Base-by-base conservation (phyloP, 306 rosid species). In the Mimosa bimucronata region DNA sequence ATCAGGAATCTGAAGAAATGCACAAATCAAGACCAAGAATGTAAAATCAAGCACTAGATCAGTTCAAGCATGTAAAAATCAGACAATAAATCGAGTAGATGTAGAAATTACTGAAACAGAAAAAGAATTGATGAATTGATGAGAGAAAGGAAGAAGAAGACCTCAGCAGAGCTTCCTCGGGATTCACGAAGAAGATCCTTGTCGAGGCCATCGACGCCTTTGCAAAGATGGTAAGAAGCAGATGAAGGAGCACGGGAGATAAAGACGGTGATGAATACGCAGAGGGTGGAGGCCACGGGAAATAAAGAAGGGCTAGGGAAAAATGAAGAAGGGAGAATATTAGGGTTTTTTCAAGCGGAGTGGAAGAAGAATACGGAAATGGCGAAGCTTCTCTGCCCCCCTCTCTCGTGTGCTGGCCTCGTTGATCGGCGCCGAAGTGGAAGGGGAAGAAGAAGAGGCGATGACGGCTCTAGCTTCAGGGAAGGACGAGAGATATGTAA, bases 161-260 rank as follows among this genome's bases (percentile, higher is more conserved):
- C 94, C 92, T 91, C 94, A 0, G 90, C 91, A 26, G 92, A 91
- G 57, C 85, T 75, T n/a, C 94, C 94, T 29, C 94, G 91, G 2
- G 88, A 70, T 28, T 91, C 86, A 73, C 88, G 89, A 48, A 86
- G 92, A 26, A 93, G 42, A 80, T 89, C 58, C 83, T 88, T 91
- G n/a, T 91, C 87, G 48, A 88, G 86, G 71, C 95, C 97, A 85
- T 91, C 90, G 88, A 81, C 2, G 83, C 93, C 97, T 57, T 88
- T 94, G 81, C 45, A n/a, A 28, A 88, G 45, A 14, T 86, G 88
- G 5, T 76, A 79, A 72, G 79, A 79, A 30, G 78, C 46, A 40
- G 77, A 77, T 14, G 78, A 28, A 31, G 77, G 76, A 30, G 77
- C n/a, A n/a, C n/a, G n/a, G n/a, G n/a, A n/a, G n/a, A n/a, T n/a